Evolutionary conservation across 2,329 filamentous ascomycete genomes (phyloP), one percentile per base, ranked within the genome.

Genomic region (Aspergillus spinulosporus): DNA sequence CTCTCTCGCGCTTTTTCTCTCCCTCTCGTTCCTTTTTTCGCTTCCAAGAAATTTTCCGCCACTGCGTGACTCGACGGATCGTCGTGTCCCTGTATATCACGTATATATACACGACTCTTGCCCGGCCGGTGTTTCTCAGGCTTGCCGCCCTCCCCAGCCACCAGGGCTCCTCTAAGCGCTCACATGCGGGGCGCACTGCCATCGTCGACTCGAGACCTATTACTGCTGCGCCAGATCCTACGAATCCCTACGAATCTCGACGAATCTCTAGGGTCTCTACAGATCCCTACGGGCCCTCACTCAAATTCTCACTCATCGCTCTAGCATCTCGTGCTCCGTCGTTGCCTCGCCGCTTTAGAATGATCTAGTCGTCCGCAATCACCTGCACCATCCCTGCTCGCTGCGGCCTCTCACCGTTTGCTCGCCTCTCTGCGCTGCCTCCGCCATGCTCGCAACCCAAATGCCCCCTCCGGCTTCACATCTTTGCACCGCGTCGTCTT

Each of bases 361-460:
- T 42, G 32, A 42, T 21, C 21, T 43, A 42, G 32, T 12, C 6
- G 42, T 37, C 34, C 42, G 14, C 42, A 36, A 39, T 45, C 15
- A 52, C 44, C n/a, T 37, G 9, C 34, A 37, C 21, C 32, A 34
- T 14, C 42, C 32, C 32, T 43, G 14, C 42, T 42, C 47, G 21
- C 37, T 36, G 40, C 28, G 14, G n/a, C 42, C 40, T 21, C 12
- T 44, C 34, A 29, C 45, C 56, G 42, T 39, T 26, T 34, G 42
- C 56, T 26, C 29, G 42, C 55, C 37, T 51, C 39, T 53, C 49
- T 55, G 57, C 55, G 45, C 42, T 32, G 43, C 48, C 54, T 58
- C 45, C 62, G 59, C 62, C 62, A 66, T 66, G 64, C 62, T 66
- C 44, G 57, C 52, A 28, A 55, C 56, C 62, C 54, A 59, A 54